Percentiles rank a stretch among this genome's conserved stretches.
These are phyloP conservation scores for Ophiosphaerella herpotricha DNA, from an alignment of 2,329 filamentous ascomycete species.

Conservation along the genomic window DNA sequence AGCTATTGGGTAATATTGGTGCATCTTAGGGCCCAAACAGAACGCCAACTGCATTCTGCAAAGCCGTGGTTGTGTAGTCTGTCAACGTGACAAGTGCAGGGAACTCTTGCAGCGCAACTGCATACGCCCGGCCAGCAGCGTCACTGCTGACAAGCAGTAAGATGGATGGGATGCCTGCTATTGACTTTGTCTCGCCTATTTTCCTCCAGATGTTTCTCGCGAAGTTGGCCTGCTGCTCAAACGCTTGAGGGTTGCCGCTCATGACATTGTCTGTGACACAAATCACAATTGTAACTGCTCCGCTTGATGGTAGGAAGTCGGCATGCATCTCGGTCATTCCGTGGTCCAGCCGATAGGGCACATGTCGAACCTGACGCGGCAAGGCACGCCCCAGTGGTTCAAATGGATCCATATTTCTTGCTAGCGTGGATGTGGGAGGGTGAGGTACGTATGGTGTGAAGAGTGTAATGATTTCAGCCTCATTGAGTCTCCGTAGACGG, in stretches of 20 bases:
- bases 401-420: slow-evolving; percentile 67
- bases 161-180: slow-evolving; percentile 28
- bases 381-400: slow-evolving; percentile 70
- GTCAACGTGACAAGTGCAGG: slow-evolving; percentile 33
- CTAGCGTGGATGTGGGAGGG: slow-evolving; percentile 34
- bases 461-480: slow-evolving; percentile 49
- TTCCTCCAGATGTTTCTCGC: slow-evolving; percentile 26
- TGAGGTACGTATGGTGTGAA: slow-evolving; percentile 62
- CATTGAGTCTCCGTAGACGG: slow-evolving; percentile 41
- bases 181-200: slow-evolving; percentile 15
- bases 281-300: slow-evolving; percentile 64
- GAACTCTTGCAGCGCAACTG: slow-evolving; percentile 29
- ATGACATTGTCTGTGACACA: slow-evolving; percentile 38
- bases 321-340: slow-evolving; percentile 69
- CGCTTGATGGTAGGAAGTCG: slow-evolving; percentile 65
- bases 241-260: slow-evolving; percentile 25
- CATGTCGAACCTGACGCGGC: slow-evolving; percentile 66
- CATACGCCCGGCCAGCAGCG: slow-evolving; percentile 16
- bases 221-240: slow-evolving; percentile 39
- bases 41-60: slow-evolving; percentile 28
- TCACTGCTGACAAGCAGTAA: slow-evolving; percentile 34
- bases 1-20: too few relatives aligned
- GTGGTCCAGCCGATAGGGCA: slow-evolving; percentile 68
- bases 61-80: slow-evolving; percentile 34
- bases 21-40: slow-evolving; percentile 27